Base-by-base conservation (phyloP, 2,329 filamentous ascomycete genomes). In the Corinectria fuckeliana region DNA sequence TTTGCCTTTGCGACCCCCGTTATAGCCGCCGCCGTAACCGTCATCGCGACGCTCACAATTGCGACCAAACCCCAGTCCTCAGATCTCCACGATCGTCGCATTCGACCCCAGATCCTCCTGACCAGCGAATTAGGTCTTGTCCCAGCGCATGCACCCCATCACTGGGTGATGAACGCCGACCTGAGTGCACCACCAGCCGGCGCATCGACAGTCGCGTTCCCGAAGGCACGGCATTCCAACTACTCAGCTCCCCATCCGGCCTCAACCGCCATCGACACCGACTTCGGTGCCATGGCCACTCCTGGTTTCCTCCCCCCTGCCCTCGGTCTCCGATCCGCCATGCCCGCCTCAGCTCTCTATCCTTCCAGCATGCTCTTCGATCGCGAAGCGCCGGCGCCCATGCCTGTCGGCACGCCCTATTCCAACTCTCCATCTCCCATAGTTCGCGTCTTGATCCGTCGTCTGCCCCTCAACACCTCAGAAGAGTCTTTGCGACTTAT, bases 401-500 rank as follows among this genome's bases (percentile, higher is more conserved):
- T 76, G 58, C 74, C 80, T 16, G 70, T 78, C 42, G 77, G 77
- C 58, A 76, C 74, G 2, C 76, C 78, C 3, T 79, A 77, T 61
- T 70, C 76, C 58, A 70, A 69, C 56, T 71, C 75, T 14, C 58
- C 72, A 45, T 76, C 53, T 49, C 77, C 47, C 71, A 75, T 50
- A 72, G 77, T 66, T 69, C 79, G 63, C 20, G 76, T 86, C 32
- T 70, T 85, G 45, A 84, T 88, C 60, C 82, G 82, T 51, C 79
- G 81, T 62, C 77, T 88, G 11, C 85, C 85, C 2, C 62, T 77
- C 49, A 82, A 83, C 65, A 85, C 81, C 3, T 81, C 81, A 1
- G 81, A 85, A 50, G 81, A 86, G 50, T 79, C 79, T 21, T 68
- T 88, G 50, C 78, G 81, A 45, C 72, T 85, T 26, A 87, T 88